Conservation (phyloP, 345 rosid species). For the Eucalyptus camaldulensis region DNA sequence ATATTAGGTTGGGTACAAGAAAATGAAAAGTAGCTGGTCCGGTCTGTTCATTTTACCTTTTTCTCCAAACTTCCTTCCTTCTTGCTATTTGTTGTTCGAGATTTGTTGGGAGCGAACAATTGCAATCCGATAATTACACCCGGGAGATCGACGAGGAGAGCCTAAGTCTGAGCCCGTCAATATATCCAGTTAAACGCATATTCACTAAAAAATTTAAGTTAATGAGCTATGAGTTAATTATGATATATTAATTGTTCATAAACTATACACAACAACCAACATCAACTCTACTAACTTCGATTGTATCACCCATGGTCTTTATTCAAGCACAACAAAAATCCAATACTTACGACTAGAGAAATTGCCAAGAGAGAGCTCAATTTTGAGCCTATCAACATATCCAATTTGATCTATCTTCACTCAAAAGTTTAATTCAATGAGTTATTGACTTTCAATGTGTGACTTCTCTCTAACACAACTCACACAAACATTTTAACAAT, state of each 20-base stretch:
- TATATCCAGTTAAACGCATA: accelerated
- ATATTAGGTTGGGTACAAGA: too few relatives aligned
- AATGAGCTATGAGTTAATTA: accelerated
- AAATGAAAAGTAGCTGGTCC: too few relatives aligned
- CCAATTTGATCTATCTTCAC: accelerated
- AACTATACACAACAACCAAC: background rate
- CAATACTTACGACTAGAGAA: accelerated
- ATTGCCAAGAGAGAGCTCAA: accelerated
- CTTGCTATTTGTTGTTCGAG: background rate
- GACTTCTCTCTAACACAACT: background rate
- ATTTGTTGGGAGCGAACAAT: background rate
- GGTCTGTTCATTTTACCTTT: background rate
- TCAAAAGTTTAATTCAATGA: accelerated
- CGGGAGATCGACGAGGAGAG: accelerated
- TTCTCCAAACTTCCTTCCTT: background rate
- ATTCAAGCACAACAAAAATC: accelerated
- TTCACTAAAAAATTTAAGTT: too few relatives aligned
- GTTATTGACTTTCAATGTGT: background rate
- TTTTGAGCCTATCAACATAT: accelerated
- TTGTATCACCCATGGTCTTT: background rate
- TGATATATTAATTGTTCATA: accelerated
- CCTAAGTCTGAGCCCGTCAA: accelerated
- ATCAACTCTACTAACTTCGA: too few relatives aligned
- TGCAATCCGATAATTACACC: accelerated
- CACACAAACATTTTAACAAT: background rate